Percentiles rank a stretch among this genome's conserved stretches.
Conservation (phyloP, 164 flowering plant genomes). For the Pachysandra terminalis region DNA sequence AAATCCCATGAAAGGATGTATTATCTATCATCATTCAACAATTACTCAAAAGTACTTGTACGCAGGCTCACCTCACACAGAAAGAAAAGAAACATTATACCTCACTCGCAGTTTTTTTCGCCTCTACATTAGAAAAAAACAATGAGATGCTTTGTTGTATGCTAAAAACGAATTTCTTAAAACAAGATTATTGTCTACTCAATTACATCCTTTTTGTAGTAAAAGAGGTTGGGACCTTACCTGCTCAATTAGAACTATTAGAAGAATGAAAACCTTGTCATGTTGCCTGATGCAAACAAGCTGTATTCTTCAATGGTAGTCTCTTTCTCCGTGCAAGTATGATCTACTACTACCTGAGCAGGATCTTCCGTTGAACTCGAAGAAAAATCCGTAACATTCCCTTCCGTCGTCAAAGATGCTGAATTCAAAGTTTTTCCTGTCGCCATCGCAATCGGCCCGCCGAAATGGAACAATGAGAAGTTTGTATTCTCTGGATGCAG, state of each 20-base stretch:
- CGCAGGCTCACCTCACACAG: background rate
- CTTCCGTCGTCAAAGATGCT: slow-evolving; percentile 33
- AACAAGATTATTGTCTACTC: slow-evolving; percentile 37
- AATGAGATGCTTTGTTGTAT: too few species aligned
- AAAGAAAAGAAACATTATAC: slow-evolving; percentile 5
- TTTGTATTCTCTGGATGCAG: slow-evolving; percentile 26
- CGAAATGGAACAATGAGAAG: slow-evolving; percentile 92
- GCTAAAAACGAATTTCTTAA: slow-evolving; percentile 27
- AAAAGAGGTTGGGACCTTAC: slow-evolving; percentile 23
- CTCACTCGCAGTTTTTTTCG: slow-evolving; percentile 23
- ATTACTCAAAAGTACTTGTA: too few species aligned
- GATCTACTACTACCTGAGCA: slow-evolving; percentile 31
- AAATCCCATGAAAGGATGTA: too few species aligned
- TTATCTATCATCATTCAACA: too few species aligned
- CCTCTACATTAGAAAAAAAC: slow-evolving; percentile 28
- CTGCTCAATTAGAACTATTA: slow-evolving; percentile 25
- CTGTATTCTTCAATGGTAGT: slow-evolving; percentile 69
- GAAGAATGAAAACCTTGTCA: slow-evolving; percentile 67
- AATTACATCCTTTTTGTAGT: slow-evolving; percentile 35
- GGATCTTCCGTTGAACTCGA: slow-evolving; percentile 27
- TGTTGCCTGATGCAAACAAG: slow-evolving; percentile 75
- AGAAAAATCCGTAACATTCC: slow-evolving; percentile 27
- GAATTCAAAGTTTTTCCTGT: slow-evolving; percentile 33
- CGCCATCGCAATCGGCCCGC: slow-evolving; percentile 71
- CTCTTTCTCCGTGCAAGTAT: slow-evolving; percentile 47